Evolutionary conservation across 768 basidiomycete genomes (phyloP), one percentile per base, ranked within the genome.

Genomic region (Trametes gibbosa): DNA sequence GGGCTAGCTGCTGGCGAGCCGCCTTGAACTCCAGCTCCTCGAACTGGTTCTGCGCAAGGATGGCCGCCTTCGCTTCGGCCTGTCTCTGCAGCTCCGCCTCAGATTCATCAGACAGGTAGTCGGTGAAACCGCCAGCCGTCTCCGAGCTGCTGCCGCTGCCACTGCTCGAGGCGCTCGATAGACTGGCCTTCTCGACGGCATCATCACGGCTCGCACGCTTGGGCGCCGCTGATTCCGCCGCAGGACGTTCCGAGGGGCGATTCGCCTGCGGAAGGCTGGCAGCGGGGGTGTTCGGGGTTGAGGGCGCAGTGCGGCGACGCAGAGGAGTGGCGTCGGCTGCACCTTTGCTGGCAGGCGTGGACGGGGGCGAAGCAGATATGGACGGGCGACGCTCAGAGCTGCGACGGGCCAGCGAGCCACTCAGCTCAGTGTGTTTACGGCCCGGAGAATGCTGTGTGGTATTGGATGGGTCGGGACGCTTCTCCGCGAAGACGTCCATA

Each of bases 101-200:
- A n/a, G 90, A 92, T 73, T 94, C 91, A 68, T 92, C 91, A n/a
- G 90, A 92, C 29, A 92, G 74, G 70, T 94, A 94, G 70, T 94
- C 92, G 13, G 92, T 94, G 68, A 94, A 94, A 16, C 84, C 90
- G 13, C 90, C 91, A 64, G 92, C 92, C 59, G 84, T 84, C 69
- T 89, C 88, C 3, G 86, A 84, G 68, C 83, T 64, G 19, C 85
- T 86, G 37, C 84, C 75, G 61, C 78, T 75, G 68, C 84, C 82
- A 66, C 79, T 82, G 59, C 83, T 79, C 19, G 71, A 65, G n/a
- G 68, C 66, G 45, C 65, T 63, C 32, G 50, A 69, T 50, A 81
- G 58, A 37, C 74, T 77, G 47, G 81, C 67, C 27, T 71, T 68
- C 61, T 78, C 78, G n/a, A 65, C 37, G 66, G 69, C 62, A 56